Conservation (phyloP, 331 rosid genomes). For the Acacia pycnantha region DNA sequence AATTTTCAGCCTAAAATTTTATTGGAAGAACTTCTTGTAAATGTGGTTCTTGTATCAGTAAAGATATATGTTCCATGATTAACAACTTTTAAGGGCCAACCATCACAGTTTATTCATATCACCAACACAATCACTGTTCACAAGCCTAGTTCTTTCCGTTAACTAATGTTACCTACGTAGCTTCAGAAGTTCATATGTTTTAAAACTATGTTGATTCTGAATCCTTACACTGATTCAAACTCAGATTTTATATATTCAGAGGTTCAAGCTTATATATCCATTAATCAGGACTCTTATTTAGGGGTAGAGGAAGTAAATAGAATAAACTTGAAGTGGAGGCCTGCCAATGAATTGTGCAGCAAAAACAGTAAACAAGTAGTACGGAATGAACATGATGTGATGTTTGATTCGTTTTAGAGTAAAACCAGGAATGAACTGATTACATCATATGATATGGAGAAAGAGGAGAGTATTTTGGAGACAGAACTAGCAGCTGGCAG, state of each 20-base stretch:
- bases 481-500: not conserved
- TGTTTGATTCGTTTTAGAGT: not conserved
- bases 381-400: not conserved
- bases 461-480: not conserved
- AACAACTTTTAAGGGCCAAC: not conserved
- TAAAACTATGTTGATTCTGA: not conserved
- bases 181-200: not conserved
- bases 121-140: not conserved
- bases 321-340: not conserved
- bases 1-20: slow-evolving; percentile 33
- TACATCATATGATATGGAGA: not conserved
- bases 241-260: too few species aligned
- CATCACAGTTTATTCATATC: not conserved
- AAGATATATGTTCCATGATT: slow-evolving; percentile 28
- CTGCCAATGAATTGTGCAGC: not conserved
- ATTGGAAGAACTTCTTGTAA: slow-evolving; percentile 44
- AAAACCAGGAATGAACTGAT: not conserved
- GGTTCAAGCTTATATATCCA: not conserved
- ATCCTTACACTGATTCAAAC: not conserved
- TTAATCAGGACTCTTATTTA: not conserved
- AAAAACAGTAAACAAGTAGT: not conserved
- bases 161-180: not conserved
- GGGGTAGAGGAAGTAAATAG: not conserved
- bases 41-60: slow-evolving; percentile 43
- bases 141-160: not conserved